Conservation (phyloP, 1,139 yeast genomes). For the Pichia terricola region DNA sequence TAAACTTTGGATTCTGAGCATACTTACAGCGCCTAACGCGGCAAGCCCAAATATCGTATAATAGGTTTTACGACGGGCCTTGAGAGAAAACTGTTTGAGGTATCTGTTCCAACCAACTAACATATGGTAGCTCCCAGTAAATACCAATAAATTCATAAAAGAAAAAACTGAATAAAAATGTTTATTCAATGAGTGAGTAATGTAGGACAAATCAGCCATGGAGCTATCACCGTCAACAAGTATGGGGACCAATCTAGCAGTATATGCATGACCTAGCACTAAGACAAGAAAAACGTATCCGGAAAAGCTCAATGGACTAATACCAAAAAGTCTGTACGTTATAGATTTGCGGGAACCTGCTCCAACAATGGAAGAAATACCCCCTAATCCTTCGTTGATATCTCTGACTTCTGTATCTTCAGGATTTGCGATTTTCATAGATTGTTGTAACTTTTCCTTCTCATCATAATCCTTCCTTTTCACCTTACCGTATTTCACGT, state of each 20-base stretch:
- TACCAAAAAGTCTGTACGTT: constrained; percentile 29
- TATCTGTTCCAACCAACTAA: constrained; percentile 32
- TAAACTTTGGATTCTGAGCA: constrained; percentile 1
- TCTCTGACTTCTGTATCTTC: constrained; percentile 27
- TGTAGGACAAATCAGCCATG: constrained; percentile 43
- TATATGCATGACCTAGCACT: constrained; percentile 37
- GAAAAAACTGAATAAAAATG: background rate
- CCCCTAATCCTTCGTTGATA: constrained; percentile 50
- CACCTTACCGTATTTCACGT: constrained; percentile 18
- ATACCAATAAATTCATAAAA: constrained; percentile 15
- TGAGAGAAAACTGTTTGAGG: constrained; percentile 14
- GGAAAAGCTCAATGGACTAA: constrained; percentile 45
- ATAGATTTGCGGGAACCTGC: constrained; percentile 42
- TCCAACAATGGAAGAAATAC: constrained; percentile 44
- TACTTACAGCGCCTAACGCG: constrained; percentile 7
- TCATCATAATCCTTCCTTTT: constrained; percentile 1
- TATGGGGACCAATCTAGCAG: constrained; percentile 42
- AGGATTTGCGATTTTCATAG: constrained; percentile 7
- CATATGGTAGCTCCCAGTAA: constrained; percentile 31
- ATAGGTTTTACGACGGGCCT: constrained; percentile 20
- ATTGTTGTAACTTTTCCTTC: background rate
- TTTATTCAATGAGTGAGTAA: constrained; percentile 31
- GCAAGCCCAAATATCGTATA: constrained; percentile 11
- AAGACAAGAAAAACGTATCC: constrained; percentile 48
- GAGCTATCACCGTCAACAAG: constrained; percentile 58